A percentile compares a stretch with the other conserved stretches of the same genome.
These are phyloP conservation scores for Corymbia citriodora DNA, from an alignment of 441 rosid genomes.

Conservation along the genomic window DNA sequence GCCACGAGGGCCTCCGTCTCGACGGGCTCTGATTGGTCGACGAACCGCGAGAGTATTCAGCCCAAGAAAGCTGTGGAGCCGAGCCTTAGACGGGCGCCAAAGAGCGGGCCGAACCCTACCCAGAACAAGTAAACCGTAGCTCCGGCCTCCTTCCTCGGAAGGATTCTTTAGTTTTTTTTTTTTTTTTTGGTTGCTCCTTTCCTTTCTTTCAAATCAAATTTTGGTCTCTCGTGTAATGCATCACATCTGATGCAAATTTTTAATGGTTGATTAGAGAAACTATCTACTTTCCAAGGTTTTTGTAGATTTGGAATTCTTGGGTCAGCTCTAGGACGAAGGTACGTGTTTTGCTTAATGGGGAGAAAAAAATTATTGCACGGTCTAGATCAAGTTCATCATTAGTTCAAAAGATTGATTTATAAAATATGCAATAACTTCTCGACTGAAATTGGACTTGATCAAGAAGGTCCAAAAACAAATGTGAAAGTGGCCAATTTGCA, in stretches of 20 bases:
- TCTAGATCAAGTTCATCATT: background rate
- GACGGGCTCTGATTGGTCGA: background rate
- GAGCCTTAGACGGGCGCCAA: background rate
- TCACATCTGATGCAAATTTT: background rate
- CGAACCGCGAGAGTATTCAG: background rate
- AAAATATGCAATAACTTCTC: background rate
- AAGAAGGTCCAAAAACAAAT: background rate
- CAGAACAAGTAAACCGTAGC: background rate
- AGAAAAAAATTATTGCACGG: background rate
- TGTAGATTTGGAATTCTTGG: background rate
- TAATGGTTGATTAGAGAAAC: background rate
- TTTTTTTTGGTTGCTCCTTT: background rate
- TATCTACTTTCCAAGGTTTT: background rate
- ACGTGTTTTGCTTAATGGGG: background rate
- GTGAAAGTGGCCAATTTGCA: background rate
- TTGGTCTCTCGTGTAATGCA: background rate
- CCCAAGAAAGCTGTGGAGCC: constrained; percentile 4
- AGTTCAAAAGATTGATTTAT: background rate
- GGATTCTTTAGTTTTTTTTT: background rate
- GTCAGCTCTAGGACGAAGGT: background rate
- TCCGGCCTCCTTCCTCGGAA: background rate
- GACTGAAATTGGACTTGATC: background rate
- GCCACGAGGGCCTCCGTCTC: background rate
- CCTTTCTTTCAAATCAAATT: background rate
- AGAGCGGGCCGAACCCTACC: background rate